Evolutionary conservation across 495 filamentous ascomycete genomes (phyloP).

Genomic region (Penicillium salamii): DNA sequence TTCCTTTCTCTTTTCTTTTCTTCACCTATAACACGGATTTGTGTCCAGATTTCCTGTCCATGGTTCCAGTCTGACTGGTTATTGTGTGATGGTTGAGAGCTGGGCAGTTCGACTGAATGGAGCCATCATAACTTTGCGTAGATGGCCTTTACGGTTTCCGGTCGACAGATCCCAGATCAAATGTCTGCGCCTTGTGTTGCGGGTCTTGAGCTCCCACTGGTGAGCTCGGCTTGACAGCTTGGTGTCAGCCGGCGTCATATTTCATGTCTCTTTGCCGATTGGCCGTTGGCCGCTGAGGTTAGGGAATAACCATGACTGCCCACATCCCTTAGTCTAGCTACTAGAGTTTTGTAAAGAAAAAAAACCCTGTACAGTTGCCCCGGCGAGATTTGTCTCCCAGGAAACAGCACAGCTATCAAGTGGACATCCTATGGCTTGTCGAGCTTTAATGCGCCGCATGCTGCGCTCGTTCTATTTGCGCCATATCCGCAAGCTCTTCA

Average conservation of each 20-base stretch:
- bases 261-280: constrained; percentile 76
- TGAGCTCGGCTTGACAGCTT: constrained; percentile 64
- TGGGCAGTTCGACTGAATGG: constrained; percentile 85
- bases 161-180: constrained; percentile 92
- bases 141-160: constrained; percentile 78
- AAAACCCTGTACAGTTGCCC: too few species aligned
- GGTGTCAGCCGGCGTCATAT: constrained; percentile 73
- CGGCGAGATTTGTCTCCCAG: background rate
- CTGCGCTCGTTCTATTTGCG: background rate
- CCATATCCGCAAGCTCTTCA: constrained; percentile 6
- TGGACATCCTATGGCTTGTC: too few species aligned
- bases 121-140: constrained; percentile 59
- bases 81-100: constrained; percentile 67
- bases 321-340: constrained; percentile 50
- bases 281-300: constrained; percentile 80
- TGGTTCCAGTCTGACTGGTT: constrained; percentile 39
- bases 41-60: constrained; percentile 75
- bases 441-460: background rate
- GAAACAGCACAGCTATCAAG: background rate
- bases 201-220: constrained; percentile 69
- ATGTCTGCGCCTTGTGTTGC: constrained; percentile 37
- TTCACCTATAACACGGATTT: constrained; percentile 62
- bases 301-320: constrained; percentile 81
- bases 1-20: constrained; percentile 42
- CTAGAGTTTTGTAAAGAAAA: background rate